Base-by-base conservation (phyloP, 129 eudicot species). In the Heracleum sosnowskyi region DNA sequence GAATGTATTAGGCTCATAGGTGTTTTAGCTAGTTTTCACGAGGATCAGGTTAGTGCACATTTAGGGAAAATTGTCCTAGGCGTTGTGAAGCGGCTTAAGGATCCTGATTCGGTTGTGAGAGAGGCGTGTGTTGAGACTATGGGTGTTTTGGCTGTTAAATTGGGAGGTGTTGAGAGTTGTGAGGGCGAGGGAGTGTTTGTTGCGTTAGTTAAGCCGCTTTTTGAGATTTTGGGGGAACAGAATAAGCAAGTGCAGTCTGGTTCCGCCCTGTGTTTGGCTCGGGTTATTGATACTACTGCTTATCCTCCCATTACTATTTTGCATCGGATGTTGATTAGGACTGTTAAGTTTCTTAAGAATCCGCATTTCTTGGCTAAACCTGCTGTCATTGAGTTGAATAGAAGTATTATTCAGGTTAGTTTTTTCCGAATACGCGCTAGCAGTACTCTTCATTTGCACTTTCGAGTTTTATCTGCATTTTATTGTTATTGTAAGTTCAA, bases 361-460 rank as follows among this genome's bases (percentile, higher is more conserved):
- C 86, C 97, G 39, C 96, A 93, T 79, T 91, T 88, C 75, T 86
- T 86, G 93, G 97, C 97, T 42, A 93, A 93, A 81, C 91, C 97
- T 55, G 93, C 98, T 2, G 85, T 93, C 60, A 86, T 91, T 66
- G 92, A 89, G 81, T 81, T 93, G 80, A 91, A 91, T 57, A 84
- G 86, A 81, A 91, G 97, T 74, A 87, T 93, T 66, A 89, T 93
- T 85, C 95, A 87, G 98, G 98, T 93, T 55, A 66, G 91, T 81
- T 81, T 82, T 31, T 79, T 36, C 24, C 26, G 16, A 40, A 0
- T 22, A 76, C 17, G 22, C 74, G 15, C 42, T 4, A 7, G 29
- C 18, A 63, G 1, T 57, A 10, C 40, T 55, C 33, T 2, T 36
- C 7, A 47, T 47, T 47, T 15, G 20, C 22, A 20, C n/a, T 49